Conservation (phyloP, 208 protist species). For the Strigomonas galati region DNA sequence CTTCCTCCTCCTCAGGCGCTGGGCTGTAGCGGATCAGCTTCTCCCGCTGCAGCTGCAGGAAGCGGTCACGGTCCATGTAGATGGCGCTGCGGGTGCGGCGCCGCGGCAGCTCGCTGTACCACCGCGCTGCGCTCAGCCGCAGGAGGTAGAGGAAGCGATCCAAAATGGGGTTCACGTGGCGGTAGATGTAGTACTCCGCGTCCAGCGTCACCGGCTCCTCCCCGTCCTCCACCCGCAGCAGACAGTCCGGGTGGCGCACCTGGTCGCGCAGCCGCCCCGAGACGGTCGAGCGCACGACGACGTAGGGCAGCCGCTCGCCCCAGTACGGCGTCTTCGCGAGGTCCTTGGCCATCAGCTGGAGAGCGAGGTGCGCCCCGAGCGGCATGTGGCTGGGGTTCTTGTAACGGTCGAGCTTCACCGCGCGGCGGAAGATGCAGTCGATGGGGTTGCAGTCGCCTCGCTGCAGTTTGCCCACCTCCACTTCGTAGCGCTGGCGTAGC, state of each 20-base stretch:
- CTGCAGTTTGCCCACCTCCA: constrained; percentile 45
- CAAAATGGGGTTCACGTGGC: constrained; percentile 69
- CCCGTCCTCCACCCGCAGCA: constrained; percentile 35
- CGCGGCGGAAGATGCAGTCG: constrained; percentile 73
- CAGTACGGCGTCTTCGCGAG: constrained; percentile 57
- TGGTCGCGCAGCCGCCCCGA: constrained; percentile 46
- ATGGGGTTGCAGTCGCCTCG: constrained; percentile 43
- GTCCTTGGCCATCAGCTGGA: constrained; percentile 60
- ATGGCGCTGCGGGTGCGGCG: constrained; percentile 23
- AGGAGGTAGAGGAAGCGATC: constrained; percentile 80
- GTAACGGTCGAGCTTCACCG: constrained; percentile 75
- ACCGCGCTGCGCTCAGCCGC: constrained; percentile 54
- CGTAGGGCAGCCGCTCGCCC: constrained; percentile 75
- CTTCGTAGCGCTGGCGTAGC: constrained; percentile 32
- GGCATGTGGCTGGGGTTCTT: constrained; percentile 43
- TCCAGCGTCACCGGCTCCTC: constrained; percentile 30
- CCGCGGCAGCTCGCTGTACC: constrained; percentile 58
- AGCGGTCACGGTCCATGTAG: constrained; percentile 18
- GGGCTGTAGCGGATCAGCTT: neutral
- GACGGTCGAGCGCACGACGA: constrained; percentile 42
- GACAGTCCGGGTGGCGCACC: constrained; percentile 52
- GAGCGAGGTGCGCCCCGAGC: constrained; percentile 53
- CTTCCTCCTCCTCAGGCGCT: constrained; percentile 5
- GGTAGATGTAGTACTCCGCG: constrained; percentile 75
- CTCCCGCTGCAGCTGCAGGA: neutral